These are phyloP conservation scores for Lactifluus subvellereus DNA, from an alignment of 768 basidiomycete species.

Conservation along the genomic window DNA sequence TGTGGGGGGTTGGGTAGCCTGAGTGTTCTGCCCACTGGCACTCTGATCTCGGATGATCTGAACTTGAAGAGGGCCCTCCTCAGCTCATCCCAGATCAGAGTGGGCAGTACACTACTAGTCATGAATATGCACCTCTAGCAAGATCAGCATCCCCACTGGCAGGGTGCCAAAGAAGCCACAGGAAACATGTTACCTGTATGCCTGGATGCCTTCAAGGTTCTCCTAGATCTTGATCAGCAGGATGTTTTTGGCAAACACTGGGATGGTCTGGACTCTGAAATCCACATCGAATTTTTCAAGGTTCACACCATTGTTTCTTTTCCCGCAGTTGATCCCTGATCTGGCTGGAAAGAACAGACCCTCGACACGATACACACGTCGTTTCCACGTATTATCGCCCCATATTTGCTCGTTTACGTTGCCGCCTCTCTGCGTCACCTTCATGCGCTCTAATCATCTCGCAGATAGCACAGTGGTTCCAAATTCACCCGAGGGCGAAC, in stretches of 20 bases:
- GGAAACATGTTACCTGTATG: conserved; percentile 80
- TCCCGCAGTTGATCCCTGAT: not conserved
- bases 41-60: too few species aligned
- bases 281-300: conserved; percentile 82
- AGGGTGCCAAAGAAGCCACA: conserved; percentile 77
- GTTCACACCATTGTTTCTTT: conserved; percentile 36
- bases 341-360: conserved; percentile 42
- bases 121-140: conserved; percentile 27
- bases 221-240: conserved; percentile 55
- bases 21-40: too few species aligned
- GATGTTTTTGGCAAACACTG: conserved; percentile 65
- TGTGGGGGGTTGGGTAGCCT: too few species aligned
- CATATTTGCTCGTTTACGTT: conserved; percentile 58
- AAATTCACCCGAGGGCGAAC: conserved; percentile 66
- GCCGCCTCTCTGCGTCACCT: conserved; percentile 54
- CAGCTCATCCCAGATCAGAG: too few species aligned
- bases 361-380: conserved; percentile 73
- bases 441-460: conserved; percentile 55
- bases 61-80: too few species aligned
- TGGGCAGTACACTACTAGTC: too few species aligned
- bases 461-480: conserved; percentile 50
- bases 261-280: conserved; percentile 75
- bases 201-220: conserved; percentile 83
- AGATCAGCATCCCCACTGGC: conserved; percentile 85
- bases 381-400: conserved; percentile 68